phyloP scores from a whole-genome alignment of 352 stramenopile genomes.

The Phytophthora sp. region DNA sequence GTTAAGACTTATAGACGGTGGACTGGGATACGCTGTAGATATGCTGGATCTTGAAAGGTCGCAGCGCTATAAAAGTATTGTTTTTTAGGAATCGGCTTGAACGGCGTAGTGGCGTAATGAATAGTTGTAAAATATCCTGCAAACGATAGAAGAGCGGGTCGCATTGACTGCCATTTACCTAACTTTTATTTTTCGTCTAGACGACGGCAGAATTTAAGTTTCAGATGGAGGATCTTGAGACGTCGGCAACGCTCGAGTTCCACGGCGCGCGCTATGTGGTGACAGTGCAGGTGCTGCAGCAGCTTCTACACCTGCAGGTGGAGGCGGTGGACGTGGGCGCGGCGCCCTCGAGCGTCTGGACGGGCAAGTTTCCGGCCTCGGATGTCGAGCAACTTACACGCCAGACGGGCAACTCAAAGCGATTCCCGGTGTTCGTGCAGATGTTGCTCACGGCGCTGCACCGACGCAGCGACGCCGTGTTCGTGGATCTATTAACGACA shows the following conservation, averaged over 20 bases:
- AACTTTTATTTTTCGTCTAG: neutral
- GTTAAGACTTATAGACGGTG: neutral
- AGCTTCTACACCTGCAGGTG: conserved; percentile 74
- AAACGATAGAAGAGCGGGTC: conserved; percentile 1
- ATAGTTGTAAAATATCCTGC: neutral
- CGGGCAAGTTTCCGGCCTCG: conserved; percentile 59
- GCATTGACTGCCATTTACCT: neutral
- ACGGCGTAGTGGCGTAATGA: neutral
- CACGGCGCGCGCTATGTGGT: conserved; percentile 80
- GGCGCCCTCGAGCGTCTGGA: conserved; percentile 50
- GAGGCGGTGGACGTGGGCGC: conserved; percentile 35
- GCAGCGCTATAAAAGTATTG: conserved; percentile 3
- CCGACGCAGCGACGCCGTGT: conserved; percentile 82
- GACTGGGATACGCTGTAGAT: conserved; percentile 19
- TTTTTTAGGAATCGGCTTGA: neutral
- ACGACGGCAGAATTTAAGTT: conserved; percentile 14
- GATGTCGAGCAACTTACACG: conserved; percentile 93
- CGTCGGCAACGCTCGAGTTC: conserved; percentile 65
- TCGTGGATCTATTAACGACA: conserved; percentile 92
- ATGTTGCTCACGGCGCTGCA: conserved; percentile 91
- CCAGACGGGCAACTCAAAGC: conserved; percentile 95
- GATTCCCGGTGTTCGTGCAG: conserved; percentile 91
- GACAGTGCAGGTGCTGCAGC: conserved; percentile 61
- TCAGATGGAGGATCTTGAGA: conserved; percentile 68
- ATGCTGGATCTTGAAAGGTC: conserved; percentile 31